These are phyloP conservation scores for Arctium lappa DNA, from an alignment of 129 eudicot genomes.

Conservation along the genomic window DNA sequence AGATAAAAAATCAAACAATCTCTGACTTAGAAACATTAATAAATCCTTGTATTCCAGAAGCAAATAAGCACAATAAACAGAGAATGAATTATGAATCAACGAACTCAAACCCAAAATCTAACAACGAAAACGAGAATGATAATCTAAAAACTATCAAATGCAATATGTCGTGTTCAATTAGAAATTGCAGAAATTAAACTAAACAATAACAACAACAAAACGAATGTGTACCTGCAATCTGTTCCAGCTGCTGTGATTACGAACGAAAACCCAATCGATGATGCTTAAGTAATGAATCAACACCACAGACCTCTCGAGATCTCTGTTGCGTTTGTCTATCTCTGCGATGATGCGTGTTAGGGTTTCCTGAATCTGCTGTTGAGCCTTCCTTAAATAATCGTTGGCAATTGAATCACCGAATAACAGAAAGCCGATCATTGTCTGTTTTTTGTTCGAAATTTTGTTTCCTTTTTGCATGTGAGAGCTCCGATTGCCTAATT, in stretches of 20 bases:
- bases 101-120: neutral
- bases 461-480: neutral
- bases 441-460: neutral
- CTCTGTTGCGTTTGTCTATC: neutral
- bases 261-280: no score
- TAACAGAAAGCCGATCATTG: neutral
- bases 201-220: no score
- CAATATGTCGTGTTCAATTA: no score
- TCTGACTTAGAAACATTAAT: no score
- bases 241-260: no score
- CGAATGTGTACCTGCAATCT: no score
- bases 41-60: neutral
- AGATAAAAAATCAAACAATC: no score
- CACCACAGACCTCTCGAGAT: no score
- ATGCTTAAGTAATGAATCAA: no score
- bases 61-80: neutral
- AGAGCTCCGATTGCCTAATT: no score
- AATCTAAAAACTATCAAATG: neutral
- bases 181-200: no score
- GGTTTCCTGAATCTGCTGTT: neutral
- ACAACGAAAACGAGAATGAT: neutral
- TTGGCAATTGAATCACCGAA: neutral
- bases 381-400: no score
- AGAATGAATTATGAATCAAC: neutral
- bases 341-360: neutral